Conservation (phyloP, 2,329 filamentous ascomycete species). For the Trichoderma arundinaceum region DNA sequence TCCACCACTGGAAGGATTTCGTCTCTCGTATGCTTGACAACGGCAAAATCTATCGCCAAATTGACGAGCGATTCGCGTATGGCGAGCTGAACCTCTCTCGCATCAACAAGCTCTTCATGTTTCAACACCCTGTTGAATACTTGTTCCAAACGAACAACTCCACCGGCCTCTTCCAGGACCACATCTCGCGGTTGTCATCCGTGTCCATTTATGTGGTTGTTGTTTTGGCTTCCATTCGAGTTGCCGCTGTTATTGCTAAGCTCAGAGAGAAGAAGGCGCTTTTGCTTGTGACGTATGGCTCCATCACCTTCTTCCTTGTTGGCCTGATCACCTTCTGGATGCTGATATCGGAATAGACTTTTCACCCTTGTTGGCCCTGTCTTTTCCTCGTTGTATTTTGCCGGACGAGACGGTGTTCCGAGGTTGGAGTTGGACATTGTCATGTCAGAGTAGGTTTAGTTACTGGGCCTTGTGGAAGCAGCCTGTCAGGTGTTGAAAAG, state of each 20-base stretch:
- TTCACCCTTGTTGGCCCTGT: background rate
- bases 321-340: background rate
- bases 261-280: constrained; percentile 45
- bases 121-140: background rate
- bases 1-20: constrained; percentile 13
- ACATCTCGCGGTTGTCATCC: constrained; percentile 48
- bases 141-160: background rate
- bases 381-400: background rate
- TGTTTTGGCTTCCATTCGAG: constrained; percentile 53
- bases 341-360: background rate
- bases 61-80: constrained; percentile 29
- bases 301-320: constrained; percentile 48
- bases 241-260: constrained; percentile 41
- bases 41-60: background rate
- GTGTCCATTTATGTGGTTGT: constrained; percentile 50
- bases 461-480: background rate
- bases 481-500: background rate
- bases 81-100: constrained; percentile 26
- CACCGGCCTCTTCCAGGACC: constrained; percentile 37
- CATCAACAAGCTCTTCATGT: constrained; percentile 15
- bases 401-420: background rate
- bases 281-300: constrained; percentile 50
- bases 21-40: background rate
- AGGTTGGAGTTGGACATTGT: too few species aligned
- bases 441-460: too few species aligned